Evolutionary conservation across 2,329 filamentous ascomycete species (phyloP), one percentile per base, ranked within the genome.

Genomic region (Hymenoscyphus occultus): DNA sequence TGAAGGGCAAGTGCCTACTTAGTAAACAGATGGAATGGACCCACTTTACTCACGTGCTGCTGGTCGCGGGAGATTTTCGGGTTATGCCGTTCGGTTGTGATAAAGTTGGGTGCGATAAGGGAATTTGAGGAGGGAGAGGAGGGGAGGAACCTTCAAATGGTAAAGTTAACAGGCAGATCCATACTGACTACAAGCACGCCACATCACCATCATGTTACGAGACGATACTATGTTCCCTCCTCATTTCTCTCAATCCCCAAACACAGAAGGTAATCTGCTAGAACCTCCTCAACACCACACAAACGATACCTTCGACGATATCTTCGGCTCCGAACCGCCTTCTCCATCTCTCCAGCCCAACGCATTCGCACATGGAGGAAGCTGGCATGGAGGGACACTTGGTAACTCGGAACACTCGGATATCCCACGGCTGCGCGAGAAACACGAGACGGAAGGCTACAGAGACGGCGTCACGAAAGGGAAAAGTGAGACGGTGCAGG

Each of bases 401-500:
- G 69, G 69, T 7, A 74, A 74, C 51, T 22, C 56, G 13, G 73
- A 75, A 48, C 57, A 61, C 10, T 75, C 73, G 2, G 74, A 75
- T 68, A 71, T 75, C n/a, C 74, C 74, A 3, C 65, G 72, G 2
- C 51, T 75, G 39, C 71, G 70, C 39, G 72, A 75, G 59, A 75
- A 75, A 59, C 74, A 76, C 57, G 71, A 74, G 63, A 97, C 91
- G 7, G 88, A 91, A 48, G 95, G 95, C 22, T 98, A 98, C 78
- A 89, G 94, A 65, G 93, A 97, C 73, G 95, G 94, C 56, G 85
- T 98, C 62, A 84, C 89, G 0, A 81, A 80, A 2, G 90, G 90
- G 39, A 98, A 98, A 76, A 85, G 85, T 32, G 79, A 83, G 59
- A 90, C 87, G 72, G 86, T 97, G 32, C 95, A 99, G 78, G 82